phyloP scores from a whole-genome alignment of 2,329 filamentous ascomycete genomes.

The Exophiala bonariae region DNA sequence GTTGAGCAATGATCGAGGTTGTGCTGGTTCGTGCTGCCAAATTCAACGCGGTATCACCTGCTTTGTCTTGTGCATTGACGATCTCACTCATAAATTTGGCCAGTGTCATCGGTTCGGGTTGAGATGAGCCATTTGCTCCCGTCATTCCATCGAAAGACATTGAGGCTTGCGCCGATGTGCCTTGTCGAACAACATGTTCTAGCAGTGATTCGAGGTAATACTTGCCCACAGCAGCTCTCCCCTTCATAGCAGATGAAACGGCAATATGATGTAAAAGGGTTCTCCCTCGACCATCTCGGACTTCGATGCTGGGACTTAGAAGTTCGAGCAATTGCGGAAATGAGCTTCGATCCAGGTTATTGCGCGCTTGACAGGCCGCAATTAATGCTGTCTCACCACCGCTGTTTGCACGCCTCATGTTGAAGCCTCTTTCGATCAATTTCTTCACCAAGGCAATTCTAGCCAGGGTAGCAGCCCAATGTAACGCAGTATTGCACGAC shows the following conservation, averaged over 20 bases:
- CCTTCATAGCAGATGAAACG: conserved; percentile 92
- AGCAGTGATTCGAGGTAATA: conserved; percentile 95
- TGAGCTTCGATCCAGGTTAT: conserved; percentile 85
- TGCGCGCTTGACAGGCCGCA: conserved; percentile 88
- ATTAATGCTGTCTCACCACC: conserved; percentile 91
- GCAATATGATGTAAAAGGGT: conserved; percentile 97
- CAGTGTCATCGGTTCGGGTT: conserved; percentile 65
- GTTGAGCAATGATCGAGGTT: conserved; percentile 90
- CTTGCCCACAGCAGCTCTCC: conserved; percentile 83
- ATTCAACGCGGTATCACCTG: conserved; percentile 91
- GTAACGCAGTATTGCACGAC: conserved; percentile 80
- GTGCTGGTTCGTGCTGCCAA: conserved; percentile 92
- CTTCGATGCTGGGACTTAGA: conserved; percentile 84
- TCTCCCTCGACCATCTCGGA: conserved; percentile 82
- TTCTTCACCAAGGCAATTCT: conserved; percentile 79
- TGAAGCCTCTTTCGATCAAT: conserved; percentile 80
- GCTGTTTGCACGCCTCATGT: conserved; percentile 82
- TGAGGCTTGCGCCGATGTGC: conserved; percentile 52
- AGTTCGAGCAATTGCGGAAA: conserved; percentile 91
- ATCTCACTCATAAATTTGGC: conserved; percentile 96
- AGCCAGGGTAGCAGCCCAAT: conserved; percentile 93
- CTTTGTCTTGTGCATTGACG: conserved; percentile 91
- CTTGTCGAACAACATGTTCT: conserved; percentile 90
- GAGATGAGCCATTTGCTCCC: conserved; percentile 31
- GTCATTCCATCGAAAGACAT: conserved; percentile 43